Evolutionary conservation across 805 yeast species (phyloP).

Genomic region (Myxozyma sirexii): DNA sequence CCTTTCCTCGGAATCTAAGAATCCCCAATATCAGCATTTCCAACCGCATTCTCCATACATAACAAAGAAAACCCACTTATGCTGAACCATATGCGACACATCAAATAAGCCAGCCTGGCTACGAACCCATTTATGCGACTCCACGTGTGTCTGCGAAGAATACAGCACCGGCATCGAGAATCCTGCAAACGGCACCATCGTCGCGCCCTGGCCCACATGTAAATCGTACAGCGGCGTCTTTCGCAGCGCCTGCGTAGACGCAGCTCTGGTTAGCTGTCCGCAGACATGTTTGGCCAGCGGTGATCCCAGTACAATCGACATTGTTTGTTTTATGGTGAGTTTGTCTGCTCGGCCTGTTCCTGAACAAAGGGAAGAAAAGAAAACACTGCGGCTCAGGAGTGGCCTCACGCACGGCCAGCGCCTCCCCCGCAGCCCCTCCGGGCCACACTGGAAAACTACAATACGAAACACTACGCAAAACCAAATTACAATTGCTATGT

Average conservation of each 20-base stretch:
- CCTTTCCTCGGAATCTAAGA: conserved; percentile 68
- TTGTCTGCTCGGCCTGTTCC: too few relatives aligned
- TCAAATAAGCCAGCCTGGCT: conserved; percentile 86
- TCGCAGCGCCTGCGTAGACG: not conserved
- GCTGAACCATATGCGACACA: conserved; percentile 97
- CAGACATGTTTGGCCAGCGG: too few relatives aligned
- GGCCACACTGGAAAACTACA: too few relatives aligned
- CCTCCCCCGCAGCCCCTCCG: conserved; percentile 9
- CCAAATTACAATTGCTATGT: too few relatives aligned
- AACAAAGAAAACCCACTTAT: conserved; percentile 40
- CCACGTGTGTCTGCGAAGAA: conserved; percentile 75
- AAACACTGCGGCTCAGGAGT: conserved; percentile 1
- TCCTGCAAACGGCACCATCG: conserved; percentile 97
- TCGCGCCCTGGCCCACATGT: conserved; percentile 78
- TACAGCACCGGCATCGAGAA: conserved; percentile 92
- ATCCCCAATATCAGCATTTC: conserved; percentile 19
- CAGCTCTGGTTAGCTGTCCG: not conserved
- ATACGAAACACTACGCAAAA: too few relatives aligned
- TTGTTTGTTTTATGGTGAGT: too few relatives aligned
- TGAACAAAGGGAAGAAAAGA: not conserved
- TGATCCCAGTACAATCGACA: too few relatives aligned
- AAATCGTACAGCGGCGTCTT: conserved; percentile 81
- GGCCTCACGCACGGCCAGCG: conserved; percentile 5
- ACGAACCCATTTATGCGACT: conserved; percentile 95
- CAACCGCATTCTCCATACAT: not conserved